Conservation (phyloP, 2,329 filamentous ascomycete genomes). For the Cercospora sp. region DNA sequence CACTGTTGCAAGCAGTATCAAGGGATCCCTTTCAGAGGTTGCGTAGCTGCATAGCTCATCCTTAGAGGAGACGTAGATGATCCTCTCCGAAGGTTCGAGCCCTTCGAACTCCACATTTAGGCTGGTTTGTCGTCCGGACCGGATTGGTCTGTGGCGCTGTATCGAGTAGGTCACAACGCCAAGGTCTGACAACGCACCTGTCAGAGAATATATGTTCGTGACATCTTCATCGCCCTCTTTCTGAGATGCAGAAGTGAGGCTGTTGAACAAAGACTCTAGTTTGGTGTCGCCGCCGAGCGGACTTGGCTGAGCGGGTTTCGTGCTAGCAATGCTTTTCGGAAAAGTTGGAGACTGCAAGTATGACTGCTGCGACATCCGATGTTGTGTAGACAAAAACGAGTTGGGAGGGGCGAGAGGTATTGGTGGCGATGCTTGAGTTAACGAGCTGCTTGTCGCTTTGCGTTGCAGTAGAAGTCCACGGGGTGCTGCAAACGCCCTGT, state of each 20-base stretch:
- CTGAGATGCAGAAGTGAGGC: slow-evolving; percentile 24
- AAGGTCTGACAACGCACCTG: slow-evolving; percentile 81
- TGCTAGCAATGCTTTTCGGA: slow-evolving; percentile 27
- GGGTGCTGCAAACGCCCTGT: slow-evolving; percentile 79
- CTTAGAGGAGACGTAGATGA: slow-evolving; percentile 75
- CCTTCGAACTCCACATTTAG: slow-evolving; percentile 56
- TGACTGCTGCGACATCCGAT: slow-evolving; percentile 39
- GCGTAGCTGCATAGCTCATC: slow-evolving; percentile 56
- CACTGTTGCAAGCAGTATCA: slow-evolving; percentile 77
- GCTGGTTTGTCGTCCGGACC: slow-evolving; percentile 25
- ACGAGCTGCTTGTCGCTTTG: slow-evolving; percentile 59
- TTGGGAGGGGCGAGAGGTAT: slow-evolving; percentile 67
- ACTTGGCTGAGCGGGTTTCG: slow-evolving; percentile 28
- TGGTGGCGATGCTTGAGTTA: slow-evolving; percentile 39
- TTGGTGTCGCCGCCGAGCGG: slow-evolving; percentile 29
- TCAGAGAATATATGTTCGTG: slow-evolving; percentile 78
- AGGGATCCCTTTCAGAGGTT: slow-evolving; percentile 33
- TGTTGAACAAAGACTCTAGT: slow-evolving; percentile 35
- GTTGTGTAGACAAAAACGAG: slow-evolving; percentile 75
- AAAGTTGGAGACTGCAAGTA: slow-evolving; percentile 42
- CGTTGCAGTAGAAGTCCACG: slow-evolving; percentile 83
- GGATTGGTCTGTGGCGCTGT: slow-evolving; percentile 33
- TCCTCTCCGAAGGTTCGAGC: slow-evolving; percentile 75
- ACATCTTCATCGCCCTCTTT: slow-evolving; percentile 51
- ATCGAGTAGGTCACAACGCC: slow-evolving; percentile 61